Evolutionary conservation across 257 asterid species (phyloP).

Genomic region (Ligustrum vulgare): DNA sequence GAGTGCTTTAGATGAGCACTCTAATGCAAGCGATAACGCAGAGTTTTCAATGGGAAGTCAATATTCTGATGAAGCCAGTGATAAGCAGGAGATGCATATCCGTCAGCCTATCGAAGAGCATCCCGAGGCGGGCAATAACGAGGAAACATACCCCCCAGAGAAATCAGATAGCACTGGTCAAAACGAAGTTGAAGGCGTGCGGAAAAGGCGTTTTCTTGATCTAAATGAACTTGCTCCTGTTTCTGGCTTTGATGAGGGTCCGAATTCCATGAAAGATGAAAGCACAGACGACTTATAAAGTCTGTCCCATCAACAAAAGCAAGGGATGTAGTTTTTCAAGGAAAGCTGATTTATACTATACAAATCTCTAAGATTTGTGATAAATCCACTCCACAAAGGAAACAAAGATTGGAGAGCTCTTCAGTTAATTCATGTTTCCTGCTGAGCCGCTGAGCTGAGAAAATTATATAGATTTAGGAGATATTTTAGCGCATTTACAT

Average conservation of each 20-base stretch:
- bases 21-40: constrained; percentile 44
- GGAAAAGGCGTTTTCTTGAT: constrained; percentile 77
- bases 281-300: constrained; percentile 47
- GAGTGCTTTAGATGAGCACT: constrained; percentile 39
- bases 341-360: background rate
- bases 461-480: constrained; percentile 59
- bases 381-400: constrained; percentile 29
- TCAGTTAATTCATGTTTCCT: constrained; percentile 44
- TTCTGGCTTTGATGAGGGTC: constrained; percentile 80
- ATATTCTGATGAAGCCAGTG: constrained; percentile 51
- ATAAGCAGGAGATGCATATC: constrained; percentile 30
- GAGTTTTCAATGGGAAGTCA: constrained; percentile 54
- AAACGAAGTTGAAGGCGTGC: constrained; percentile 46
- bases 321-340: too few relatives aligned
- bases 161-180: constrained; percentile 38
- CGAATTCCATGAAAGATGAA: constrained; percentile 53
- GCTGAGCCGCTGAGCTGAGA: constrained; percentile 43
- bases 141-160: constrained; percentile 33
- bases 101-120: constrained; percentile 41
- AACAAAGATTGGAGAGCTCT: constrained; percentile 38
- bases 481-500: constrained; percentile 27
- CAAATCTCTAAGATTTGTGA: constrained; percentile 30
- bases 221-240: constrained; percentile 90
- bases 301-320: background rate
- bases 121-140: constrained; percentile 36